These are phyloP conservation scores for Podospora comata DNA, from an alignment of 495 filamentous ascomycete genomes.

Conservation along the genomic window DNA sequence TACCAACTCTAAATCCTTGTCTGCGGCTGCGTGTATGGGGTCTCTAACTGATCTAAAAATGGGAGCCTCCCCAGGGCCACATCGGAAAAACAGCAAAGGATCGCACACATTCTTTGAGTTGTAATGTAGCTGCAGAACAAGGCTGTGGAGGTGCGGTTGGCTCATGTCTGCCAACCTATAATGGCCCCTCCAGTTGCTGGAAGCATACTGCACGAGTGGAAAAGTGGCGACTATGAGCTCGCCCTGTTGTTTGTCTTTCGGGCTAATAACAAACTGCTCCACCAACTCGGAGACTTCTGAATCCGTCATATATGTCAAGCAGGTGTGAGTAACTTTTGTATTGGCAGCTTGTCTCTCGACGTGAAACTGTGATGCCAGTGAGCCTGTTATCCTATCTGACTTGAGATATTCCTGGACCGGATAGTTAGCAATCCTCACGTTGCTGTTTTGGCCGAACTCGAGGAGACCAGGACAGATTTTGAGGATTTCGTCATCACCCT, in stretches of 20 bases:
- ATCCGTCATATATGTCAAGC: conserved; percentile 7
- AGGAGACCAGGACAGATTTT: conserved; percentile 12
- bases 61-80: too few species aligned
- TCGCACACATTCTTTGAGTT: too few species aligned
- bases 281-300: background rate
- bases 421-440: conserved; percentile 11
- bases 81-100: too few species aligned
- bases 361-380: background rate
- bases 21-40: too few species aligned
- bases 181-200: background rate
- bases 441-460: background rate
- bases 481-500: conserved; percentile 6
- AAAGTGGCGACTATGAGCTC: background rate
- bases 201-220: background rate
- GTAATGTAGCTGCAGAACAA: too few species aligned
- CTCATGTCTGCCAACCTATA: too few species aligned
- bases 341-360: background rate
- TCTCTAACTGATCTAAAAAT: too few species aligned
- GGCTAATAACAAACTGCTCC: too few species aligned
- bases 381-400: background rate
- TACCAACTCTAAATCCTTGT: too few species aligned
- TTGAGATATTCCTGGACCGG: conserved; percentile 13
- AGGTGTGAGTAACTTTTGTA: conserved; percentile 4
- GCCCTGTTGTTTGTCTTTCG: background rate
- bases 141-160: too few species aligned